Evolutionary conservation across 495 filamentous ascomycete species (phyloP), one percentile per base, ranked within the genome.

Genomic region (Penicillium coprophilum): DNA sequence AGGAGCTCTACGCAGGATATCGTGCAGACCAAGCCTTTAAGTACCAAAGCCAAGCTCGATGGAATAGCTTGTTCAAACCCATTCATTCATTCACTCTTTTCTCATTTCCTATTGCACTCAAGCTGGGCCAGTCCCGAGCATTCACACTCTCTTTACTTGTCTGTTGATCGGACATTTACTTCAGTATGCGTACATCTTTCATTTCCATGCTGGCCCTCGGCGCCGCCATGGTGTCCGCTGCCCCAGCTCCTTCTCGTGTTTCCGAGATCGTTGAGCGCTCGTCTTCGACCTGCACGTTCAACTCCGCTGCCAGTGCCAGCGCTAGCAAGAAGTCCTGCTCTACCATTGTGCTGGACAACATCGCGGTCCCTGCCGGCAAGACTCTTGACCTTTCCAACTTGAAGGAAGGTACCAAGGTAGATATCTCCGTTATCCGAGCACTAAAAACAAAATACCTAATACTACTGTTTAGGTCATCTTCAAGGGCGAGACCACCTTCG

Each of bases 371-470:
- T 23, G 74, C 81, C 7, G 81, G 81, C 11, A 65, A 72, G 38
- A 81, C 80, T 6, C 71, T 85, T 6, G 77, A 84, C 53, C 64
- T 85, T 39, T 71, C 76, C n/a, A 66, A 70, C 10, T 68, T 81
- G 30, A 71, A 70, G 19, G 54, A 66, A 8, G 78, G 76, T 28
- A 77, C 80, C 10, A 70, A 69, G 51, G 75, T 78, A 66, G 6
- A 40, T 23, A 19, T 55, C 36, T 23, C 8, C 34, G 19, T 1
- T 20, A 11, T 20, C 7, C n/a, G 7, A 12, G 15, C 13, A 0
- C n/a, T 3, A 8, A 40, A n/a, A 39, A 38, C 11, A 21, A 5
- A 10, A 27, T 1, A 20, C 19, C 27, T 43, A 20, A 52, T 24
- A 30, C 4, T 7, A 5, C n/a, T 52, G 20, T 43, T 20, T 31